A percentile compares a stretch with the other conserved stretches of the same genome.
Evolutionary conservation across 1,284 basidiomycete genomes (phyloP).

Genomic region (Chalciporus sp.): DNA sequence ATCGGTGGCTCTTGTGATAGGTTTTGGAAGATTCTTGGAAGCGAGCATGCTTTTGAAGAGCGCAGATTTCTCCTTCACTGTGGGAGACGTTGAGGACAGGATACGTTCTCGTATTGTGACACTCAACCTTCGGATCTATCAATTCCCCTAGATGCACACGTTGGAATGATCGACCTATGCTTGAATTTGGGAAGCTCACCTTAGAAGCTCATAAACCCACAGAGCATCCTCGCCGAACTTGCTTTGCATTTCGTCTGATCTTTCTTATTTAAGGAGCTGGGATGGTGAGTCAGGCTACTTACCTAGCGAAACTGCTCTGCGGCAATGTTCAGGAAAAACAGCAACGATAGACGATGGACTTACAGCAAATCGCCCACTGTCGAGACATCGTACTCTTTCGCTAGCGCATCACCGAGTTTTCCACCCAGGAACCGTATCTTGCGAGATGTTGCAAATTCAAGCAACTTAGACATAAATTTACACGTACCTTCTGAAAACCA

Average conservation of each 20-base stretch:
- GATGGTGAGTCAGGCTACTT: not conserved
- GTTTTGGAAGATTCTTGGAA: conserved; percentile 85
- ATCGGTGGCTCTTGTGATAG: conserved; percentile 72
- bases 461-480: conserved; percentile 1
- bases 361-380: conserved; percentile 90
- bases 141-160: conserved; percentile 65
- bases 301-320: conserved; percentile 53
- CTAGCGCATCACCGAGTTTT: conserved; percentile 89
- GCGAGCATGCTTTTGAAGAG: conserved; percentile 92
- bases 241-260: conserved; percentile 74
- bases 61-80: conserved; percentile 84
- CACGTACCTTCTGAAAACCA: conserved; percentile 80
- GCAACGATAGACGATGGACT: conserved; percentile 21
- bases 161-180: not conserved
- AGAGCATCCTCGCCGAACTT: conserved; percentile 84
- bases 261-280: conserved; percentile 4
- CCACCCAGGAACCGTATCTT: conserved; percentile 95
- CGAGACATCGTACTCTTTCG: conserved; percentile 84
- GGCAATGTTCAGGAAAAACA: conserved; percentile 1
- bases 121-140: conserved; percentile 83
- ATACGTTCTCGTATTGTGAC: conserved; percentile 6
- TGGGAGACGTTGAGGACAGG: conserved; percentile 1
- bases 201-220: conserved; percentile 88
- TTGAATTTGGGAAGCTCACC: conserved; percentile 43
- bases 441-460: conserved; percentile 2